Evolutionary conservation across 2,329 filamentous ascomycete species (phyloP).

Genomic region (Fusarium citri): DNA sequence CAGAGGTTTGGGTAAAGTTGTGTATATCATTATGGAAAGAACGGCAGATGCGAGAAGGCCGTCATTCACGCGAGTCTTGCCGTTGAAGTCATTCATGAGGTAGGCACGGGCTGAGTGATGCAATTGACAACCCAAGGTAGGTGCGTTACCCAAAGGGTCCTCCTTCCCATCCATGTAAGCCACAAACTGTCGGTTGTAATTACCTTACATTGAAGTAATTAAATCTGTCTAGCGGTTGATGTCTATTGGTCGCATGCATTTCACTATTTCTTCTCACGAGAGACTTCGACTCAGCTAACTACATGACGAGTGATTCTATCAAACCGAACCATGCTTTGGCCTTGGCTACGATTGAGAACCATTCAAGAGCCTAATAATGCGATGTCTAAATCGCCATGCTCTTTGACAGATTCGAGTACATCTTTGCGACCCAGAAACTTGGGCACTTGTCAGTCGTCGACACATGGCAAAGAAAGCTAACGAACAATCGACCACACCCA

Average conservation of each 20-base stretch:
- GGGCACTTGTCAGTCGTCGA: neutral
- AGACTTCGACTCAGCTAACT: neutral
- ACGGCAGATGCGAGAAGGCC: neutral
- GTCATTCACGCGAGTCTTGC: neutral
- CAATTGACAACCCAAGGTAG: neutral
- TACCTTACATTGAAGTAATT: neutral
- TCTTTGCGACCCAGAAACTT: neutral
- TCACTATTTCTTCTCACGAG: neutral
- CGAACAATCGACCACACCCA: slow-evolving; percentile 15
- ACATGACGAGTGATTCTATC: neutral
- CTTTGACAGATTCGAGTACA: neutral
- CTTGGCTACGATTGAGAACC: neutral
- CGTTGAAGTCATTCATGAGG: neutral
- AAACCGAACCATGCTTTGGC: neutral
- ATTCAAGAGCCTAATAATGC: neutral
- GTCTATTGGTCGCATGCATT: neutral
- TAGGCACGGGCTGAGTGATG: neutral
- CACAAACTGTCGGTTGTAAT: neutral
- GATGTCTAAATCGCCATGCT: neutral
- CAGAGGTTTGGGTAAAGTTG: neutral
- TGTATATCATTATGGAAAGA: neutral
- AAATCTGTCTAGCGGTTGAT: neutral
- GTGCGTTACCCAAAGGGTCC: neutral
- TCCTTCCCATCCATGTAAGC: neutral
- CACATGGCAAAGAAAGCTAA: slow-evolving; percentile 10